Evolutionary conservation across 352 stramenopile genomes (phyloP).

Genomic region (Globisporangium canariense): DNA sequence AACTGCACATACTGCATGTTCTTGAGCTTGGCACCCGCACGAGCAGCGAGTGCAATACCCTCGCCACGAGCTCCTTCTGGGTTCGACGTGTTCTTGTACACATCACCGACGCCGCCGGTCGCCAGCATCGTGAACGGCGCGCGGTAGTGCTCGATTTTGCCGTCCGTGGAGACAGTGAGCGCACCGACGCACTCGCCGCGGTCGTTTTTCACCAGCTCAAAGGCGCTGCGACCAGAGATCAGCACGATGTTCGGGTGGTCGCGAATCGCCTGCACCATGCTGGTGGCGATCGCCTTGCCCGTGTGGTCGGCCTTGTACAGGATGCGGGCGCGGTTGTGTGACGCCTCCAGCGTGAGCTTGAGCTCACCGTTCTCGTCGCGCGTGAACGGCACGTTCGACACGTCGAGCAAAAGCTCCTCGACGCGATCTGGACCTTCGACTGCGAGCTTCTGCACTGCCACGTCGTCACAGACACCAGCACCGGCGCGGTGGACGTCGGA

Average conservation of each 20-base stretch:
- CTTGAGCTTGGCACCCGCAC: slow-evolving; percentile 68
- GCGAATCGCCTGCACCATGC: slow-evolving; percentile 83
- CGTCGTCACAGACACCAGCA: slow-evolving; percentile 88
- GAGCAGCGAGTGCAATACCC: slow-evolving; percentile 73
- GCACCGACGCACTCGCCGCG: slow-evolving; percentile 64
- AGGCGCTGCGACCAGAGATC: slow-evolving; percentile 66
- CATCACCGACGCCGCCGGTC: slow-evolving; percentile 89
- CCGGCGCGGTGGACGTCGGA: slow-evolving; percentile 89
- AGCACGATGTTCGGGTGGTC: slow-evolving; percentile 82
- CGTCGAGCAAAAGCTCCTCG: slow-evolving; percentile 88
- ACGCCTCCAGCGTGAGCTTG: slow-evolving; percentile 86
- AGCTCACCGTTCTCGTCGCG: slow-evolving; percentile 61
- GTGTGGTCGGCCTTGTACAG: slow-evolving; percentile 94
- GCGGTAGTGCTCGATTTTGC: slow-evolving; percentile 60
- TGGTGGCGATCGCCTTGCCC: slow-evolving; percentile 89
- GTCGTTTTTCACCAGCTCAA: slow-evolving; percentile 74
- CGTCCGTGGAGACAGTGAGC: slow-evolving; percentile 56
- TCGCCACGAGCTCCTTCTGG: slow-evolving; percentile 74
- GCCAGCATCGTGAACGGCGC: slow-evolving; percentile 89
- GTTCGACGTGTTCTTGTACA: slow-evolving; percentile 96
- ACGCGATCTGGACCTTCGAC: slow-evolving; percentile 87
- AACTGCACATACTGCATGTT: slow-evolving; percentile 98
- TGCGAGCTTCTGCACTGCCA: slow-evolving; percentile 91
- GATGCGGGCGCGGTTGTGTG: slow-evolving; percentile 91
- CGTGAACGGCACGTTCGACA: slow-evolving; percentile 89